Percentiles rank a stretch among this genome's conserved stretches.
These are phyloP conservation scores for Tetrahymena thermophila DNA, from an alignment of 73 alveolate genomes.

Conservation along the genomic window DNA sequence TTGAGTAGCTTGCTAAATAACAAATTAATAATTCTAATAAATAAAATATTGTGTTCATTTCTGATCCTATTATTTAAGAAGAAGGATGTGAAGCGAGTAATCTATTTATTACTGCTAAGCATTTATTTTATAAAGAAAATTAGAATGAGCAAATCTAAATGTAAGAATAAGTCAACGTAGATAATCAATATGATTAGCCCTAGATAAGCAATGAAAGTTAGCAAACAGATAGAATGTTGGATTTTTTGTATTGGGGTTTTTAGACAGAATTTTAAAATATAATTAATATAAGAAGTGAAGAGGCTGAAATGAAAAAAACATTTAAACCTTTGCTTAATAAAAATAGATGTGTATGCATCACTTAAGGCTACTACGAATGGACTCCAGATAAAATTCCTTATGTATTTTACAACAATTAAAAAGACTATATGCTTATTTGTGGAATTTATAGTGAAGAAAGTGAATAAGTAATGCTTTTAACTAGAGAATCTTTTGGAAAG, in stretches of 20 bases:
- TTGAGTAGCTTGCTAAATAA: background rate
- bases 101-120: background rate
- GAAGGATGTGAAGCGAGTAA: background rate
- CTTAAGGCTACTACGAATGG: constrained; percentile 49
- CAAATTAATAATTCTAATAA: too few relatives aligned
- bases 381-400: constrained; percentile 30
- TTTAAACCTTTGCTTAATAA: constrained; percentile 33
- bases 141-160: too few relatives aligned
- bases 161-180: background rate
- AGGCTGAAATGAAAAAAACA: constrained; percentile 28
- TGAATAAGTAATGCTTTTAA: constrained; percentile 25
- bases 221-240: constrained; percentile 5
- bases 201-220: background rate
- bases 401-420: background rate
- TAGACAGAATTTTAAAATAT: constrained; percentile 19
- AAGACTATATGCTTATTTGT: constrained; percentile 12
- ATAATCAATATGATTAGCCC: too few relatives aligned
- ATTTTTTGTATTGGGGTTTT: constrained; percentile 39
- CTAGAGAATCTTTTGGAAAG: constrained; percentile 46
- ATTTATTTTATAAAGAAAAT: too few relatives aligned
- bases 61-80: background rate
- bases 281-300: constrained; percentile 31
- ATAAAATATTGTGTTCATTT: background rate
- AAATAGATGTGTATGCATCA: constrained; percentile 25
- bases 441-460: constrained; percentile 33